Base-by-base conservation (phyloP, 192 early-diverging fungal species). In the Mortierella alpina region DNA sequence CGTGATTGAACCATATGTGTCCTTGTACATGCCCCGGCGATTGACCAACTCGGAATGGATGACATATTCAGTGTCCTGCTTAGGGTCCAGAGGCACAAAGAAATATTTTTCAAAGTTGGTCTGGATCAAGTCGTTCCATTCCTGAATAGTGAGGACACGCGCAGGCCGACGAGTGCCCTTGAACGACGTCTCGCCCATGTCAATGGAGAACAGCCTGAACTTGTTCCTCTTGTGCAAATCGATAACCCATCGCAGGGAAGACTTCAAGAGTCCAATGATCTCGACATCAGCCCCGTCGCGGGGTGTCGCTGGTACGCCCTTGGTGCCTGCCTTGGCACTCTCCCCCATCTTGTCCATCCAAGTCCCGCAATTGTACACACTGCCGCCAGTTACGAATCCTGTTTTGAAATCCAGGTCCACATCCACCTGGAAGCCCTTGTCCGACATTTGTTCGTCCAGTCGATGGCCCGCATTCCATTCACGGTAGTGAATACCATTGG, bases 341-440 rank as follows among this genome's bases (percentile, higher is more conserved):
- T 98, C 96, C 15, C 95, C 94, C 94, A 95, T 96, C 83, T 98
- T 99, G 85, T 99, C 98, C 96, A 99, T 99, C 98, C 97, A 99
- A 0, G 96, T 99, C 39, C 98, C 97, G 70, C 97, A 99, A 84
- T 99, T 99, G 84, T 86, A 96, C 47, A 85, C 49, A 76, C 91
- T 98, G 40, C 98, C 98, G 59, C 98, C 97, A 60, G 83, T 72
- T 31, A 98, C 86, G 56, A 98, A 89, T 17, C 97, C 98, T 0
- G 88, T 92, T 14, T 82, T 78, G 84, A 92, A 96, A 48, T 94
- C 90, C 5, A 94, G 91, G n/a, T 82, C 70, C 23, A 94, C 88
- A 60, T 87, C 83, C 58, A 99, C 85, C 57, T 95, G 84, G 84
- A 99, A 99, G 0, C 98, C 98, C 72, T 92, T 90, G 73, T 92